phyloP scores from a whole-genome alignment of 208 protist genomes.

The Herpetomonas samuelpessoai region DNA sequence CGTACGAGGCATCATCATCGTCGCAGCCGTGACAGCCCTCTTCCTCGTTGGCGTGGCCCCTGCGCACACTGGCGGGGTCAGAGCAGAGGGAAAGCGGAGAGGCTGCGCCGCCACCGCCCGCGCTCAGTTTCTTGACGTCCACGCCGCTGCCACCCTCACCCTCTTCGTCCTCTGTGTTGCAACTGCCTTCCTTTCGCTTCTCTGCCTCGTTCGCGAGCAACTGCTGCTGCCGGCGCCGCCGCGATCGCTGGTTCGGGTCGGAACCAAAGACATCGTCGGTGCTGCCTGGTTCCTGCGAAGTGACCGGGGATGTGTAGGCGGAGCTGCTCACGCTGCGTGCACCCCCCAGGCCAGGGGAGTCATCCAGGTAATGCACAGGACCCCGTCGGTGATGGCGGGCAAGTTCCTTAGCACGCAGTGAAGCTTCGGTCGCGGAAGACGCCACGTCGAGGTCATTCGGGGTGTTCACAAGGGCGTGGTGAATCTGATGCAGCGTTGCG shows the following conservation, averaged over 20 bases:
- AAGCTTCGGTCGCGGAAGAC: constrained; percentile 41
- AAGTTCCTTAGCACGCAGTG: constrained; percentile 46
- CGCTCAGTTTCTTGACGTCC: too few species aligned
- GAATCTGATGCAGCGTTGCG: constrained; percentile 68
- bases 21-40: not conserved
- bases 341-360: not conserved
- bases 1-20: constrained; percentile 8
- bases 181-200: too few species aligned
- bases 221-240: too few species aligned
- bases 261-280: too few species aligned
- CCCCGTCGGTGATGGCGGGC: constrained; percentile 23
- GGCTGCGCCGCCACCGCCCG: too few species aligned
- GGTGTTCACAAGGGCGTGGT: constrained; percentile 69
- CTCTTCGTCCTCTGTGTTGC: too few species aligned
- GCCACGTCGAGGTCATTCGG: constrained; percentile 62
- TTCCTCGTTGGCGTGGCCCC: not conserved
- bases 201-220: too few species aligned
- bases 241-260: too few species aligned
- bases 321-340: too few species aligned
- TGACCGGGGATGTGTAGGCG: not conserved
- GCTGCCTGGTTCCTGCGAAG: not conserved
- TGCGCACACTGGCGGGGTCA: too few species aligned
- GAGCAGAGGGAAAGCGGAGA: too few species aligned
- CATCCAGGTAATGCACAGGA: not conserved
- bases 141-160: too few species aligned